Evolutionary conservation across 1,284 basidiomycete species (phyloP), one percentile per base, ranked within the genome.

Genomic region (Sphaerobolus stellatus): DNA sequence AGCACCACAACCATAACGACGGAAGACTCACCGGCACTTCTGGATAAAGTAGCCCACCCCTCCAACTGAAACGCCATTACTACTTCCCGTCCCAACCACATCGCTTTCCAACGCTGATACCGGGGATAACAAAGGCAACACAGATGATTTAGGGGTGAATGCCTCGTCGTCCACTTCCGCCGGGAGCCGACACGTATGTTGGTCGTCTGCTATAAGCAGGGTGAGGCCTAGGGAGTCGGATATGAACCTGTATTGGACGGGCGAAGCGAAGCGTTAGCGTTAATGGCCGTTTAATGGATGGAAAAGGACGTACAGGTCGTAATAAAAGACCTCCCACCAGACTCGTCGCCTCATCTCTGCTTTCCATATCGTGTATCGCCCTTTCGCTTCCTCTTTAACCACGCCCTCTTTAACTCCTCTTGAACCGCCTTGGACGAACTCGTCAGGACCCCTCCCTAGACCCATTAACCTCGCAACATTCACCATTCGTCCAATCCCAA

Each of bases 301-400:
- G 50, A 13, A 30, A 69, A 18, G 66, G 64, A 78, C 83, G 64
- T 64, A 88, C 87, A 82, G 66, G 64, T 90, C 87, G 64, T 83
- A 86, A 66, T 80, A 86, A 65, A 81, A 78, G 9, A 88, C 73
- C 56, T 87, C 84, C 87, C 88, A 90, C 85, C 87, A 88, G 2
- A 87, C 65, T 61, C 82, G 72, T 56, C 83, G 71, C 58, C 83
- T 75, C 60, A 76, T 75, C 64, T 87, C 85, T 25, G 80, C 78
- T 55, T 84, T 78, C 53, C 79, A 81, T 11, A 73, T 65, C 43
- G 60, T 68, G 57, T 67, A 79, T 59, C 72, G 65, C 64, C 67
- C n/a, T n/a, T n/a, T n/a, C n/a, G n/a, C n/a, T n/a, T n/a, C n/a
- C n/a, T n/a, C n/a, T n/a, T n/a, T n/a, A n/a, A n/a, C n/a, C n/a